A percentile compares a stretch with the other conserved stretches of the same genome.
phyloP scores from a whole-genome alignment of 108 stramenopile species.

The Cylindrotheca fusiformis region DNA sequence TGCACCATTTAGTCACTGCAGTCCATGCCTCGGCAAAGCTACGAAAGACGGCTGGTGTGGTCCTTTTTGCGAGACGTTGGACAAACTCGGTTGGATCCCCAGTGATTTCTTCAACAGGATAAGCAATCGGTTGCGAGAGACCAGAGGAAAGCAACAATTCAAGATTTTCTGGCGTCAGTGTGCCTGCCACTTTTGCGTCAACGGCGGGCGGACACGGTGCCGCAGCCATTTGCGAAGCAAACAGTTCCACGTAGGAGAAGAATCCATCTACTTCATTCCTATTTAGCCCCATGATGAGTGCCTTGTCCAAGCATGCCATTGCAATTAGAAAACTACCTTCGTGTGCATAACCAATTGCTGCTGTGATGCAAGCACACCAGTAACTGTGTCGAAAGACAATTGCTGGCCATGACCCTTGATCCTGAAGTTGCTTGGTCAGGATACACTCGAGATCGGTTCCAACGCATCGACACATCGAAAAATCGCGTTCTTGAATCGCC shows the following conservation, averaged over 20 bases:
- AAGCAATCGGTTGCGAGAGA: slow-evolving; percentile 23
- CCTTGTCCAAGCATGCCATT: slow-evolving; percentile 46
- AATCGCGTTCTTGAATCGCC: slow-evolving; percentile 24
- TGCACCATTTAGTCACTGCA: slow-evolving; percentile 45
- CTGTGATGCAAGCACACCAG: slow-evolving; percentile 39
- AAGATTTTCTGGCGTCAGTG: slow-evolving; percentile 1
- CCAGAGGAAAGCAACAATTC: slow-evolving; percentile 1
- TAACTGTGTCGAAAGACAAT: slow-evolving; percentile 30
- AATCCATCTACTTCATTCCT: slow-evolving; percentile 17
- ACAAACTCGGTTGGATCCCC: not conserved
- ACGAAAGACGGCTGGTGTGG: slow-evolving; percentile 40
- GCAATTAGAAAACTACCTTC: slow-evolving; percentile 43
- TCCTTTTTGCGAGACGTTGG: slow-evolving; percentile 7
- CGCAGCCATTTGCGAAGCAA: slow-evolving; percentile 32
- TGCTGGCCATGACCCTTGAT: slow-evolving; percentile 29
- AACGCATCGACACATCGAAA: slow-evolving; percentile 22
- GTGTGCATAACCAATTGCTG: slow-evolving; percentile 45
- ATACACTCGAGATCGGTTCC: slow-evolving; percentile 31
- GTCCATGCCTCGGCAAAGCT: slow-evolving; percentile 35
- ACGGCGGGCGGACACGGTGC: slow-evolving; percentile 27
- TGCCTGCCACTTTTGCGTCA: slow-evolving; percentile 17
- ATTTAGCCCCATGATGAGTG: slow-evolving; percentile 40
- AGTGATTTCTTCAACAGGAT: slow-evolving; percentile 16
- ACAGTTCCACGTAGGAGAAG: slow-evolving; percentile 46
- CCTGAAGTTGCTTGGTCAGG: slow-evolving; percentile 14